phyloP scores from a whole-genome alignment of 495 filamentous ascomycete genomes.

The Clohesyomyces aquaticus region DNA sequence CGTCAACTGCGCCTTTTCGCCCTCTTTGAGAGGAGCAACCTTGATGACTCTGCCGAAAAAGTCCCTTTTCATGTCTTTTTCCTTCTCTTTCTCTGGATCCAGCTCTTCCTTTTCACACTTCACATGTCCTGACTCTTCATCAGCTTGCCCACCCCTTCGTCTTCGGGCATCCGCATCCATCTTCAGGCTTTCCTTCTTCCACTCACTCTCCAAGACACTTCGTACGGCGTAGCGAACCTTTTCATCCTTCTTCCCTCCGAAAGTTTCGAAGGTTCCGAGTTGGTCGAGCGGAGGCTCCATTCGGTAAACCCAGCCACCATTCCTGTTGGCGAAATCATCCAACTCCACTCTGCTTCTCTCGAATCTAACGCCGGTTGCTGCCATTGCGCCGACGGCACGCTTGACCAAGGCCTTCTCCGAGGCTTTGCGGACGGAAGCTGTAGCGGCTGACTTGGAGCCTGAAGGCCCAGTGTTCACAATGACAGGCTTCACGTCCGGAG shows the following conservation, averaged over 20 bases:
- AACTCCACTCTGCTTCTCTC: conserved; percentile 79
- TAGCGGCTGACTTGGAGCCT: conserved; percentile 65
- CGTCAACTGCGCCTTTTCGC: conserved; percentile 50
- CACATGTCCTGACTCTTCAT: conserved; percentile 30
- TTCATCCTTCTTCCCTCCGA: conserved; percentile 59
- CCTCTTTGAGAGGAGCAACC: conserved; percentile 34
- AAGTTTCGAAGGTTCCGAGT: conserved; percentile 54
- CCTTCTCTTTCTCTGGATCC: conserved; percentile 42
- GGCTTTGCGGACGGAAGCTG: conserved; percentile 85
- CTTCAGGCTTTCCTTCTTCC: conserved; percentile 60
- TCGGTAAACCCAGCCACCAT: conserved; percentile 74
- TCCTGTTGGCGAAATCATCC: conserved; percentile 52
- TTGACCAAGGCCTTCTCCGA: conserved; percentile 78
- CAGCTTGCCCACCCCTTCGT: conserved; percentile 40
- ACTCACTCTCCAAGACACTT: conserved; percentile 89
- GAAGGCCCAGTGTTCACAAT: conserved; percentile 56
- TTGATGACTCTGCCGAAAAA: conserved; percentile 82
- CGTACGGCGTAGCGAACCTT: conserved; percentile 78
- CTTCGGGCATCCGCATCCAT: conserved; percentile 51
- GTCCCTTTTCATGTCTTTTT: conserved; percentile 69
- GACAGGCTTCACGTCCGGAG: conserved; percentile 91
- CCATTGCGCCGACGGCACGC: conserved; percentile 78
- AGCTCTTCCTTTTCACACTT: conserved; percentile 49
- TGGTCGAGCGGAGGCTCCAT: conserved; percentile 91
- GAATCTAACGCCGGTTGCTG: conserved; percentile 76